Base-by-base conservation (phyloP, 768 basidiomycete genomes). In the Kondoa subrosea region DNA sequence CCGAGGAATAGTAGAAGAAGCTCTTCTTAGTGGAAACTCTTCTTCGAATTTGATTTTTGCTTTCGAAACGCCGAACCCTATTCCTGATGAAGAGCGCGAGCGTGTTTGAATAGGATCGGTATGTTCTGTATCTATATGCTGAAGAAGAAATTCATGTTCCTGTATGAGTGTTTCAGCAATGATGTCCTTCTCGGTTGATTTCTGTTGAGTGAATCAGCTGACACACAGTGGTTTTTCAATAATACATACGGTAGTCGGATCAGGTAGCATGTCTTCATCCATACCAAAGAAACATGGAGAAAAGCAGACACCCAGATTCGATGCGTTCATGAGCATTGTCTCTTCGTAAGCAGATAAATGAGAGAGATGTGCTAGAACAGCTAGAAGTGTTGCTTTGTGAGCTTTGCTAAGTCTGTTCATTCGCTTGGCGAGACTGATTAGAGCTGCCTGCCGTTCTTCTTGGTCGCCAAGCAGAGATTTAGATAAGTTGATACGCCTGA, bases 311-410 rank as follows among this genome's bases (percentile, higher is more conserved):
- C 68, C 68, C 3, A 75, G 67, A 57, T 74, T 73, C 25, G 69
- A 62, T 12, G 67, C 25, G 17, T 64, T 27, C 74, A 75, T 75
- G 70, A 73, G 73, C 72, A 72, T 73, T 31, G 56, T 27, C 1
- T 8, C 29, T 27, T 69, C 67, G 60, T 70, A 31, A 12, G 34
- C 33, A 4, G 31, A 32, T 16, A n/a, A 26, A 8, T 40, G 17
- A n/a, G 64, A 14, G 33, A 40, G 64, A 50, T 65, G 74, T 26
- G 69, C 67, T 58, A 71, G 66, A 1, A 75, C 50, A 25, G 57
- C 57, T 60, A 73, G 72, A 63, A 72, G 68, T 2, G 74, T 75
- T 1, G 73, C 72, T 32, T 74, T 73, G 15, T 75, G 72, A 1
- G 72, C 64, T 0, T 69, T 61, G 0, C 73, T 60, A 29, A 75